Evolutionary conservation across 1,284 basidiomycete genomes (phyloP).

Genomic region (Apiotrichum sp.): DNA sequence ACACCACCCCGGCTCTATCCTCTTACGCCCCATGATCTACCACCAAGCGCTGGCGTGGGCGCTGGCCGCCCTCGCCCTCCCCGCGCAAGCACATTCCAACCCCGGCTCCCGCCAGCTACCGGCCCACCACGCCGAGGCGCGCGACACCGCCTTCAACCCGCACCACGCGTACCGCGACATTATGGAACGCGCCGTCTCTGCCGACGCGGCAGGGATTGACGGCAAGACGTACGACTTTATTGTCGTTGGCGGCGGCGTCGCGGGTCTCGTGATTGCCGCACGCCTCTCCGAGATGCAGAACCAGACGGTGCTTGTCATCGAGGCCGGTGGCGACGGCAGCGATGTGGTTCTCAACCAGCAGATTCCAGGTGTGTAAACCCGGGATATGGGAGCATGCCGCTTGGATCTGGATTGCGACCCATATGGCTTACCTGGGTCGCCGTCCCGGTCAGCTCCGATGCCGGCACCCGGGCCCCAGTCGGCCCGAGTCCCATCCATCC

Average conservation of each 20-base stretch:
- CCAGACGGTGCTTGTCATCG: constrained; percentile 62
- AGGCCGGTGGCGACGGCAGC: constrained; percentile 62
- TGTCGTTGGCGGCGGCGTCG: constrained; percentile 57
- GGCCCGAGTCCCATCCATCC: no score
- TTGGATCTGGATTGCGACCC: no score
- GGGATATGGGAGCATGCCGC: no score
- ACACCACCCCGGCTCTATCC: no score
- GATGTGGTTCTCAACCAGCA: constrained; percentile 48
- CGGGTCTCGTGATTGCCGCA: constrained; percentile 64
- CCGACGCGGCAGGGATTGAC: constrained; percentile 22
- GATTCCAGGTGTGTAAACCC: constrained; percentile 45
- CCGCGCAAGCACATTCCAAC: no score
- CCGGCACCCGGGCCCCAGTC: no score
- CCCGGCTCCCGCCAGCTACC: background rate
- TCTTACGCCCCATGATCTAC: no score
- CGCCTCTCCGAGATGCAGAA: constrained; percentile 62
- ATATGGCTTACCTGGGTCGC: no score
- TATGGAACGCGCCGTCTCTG: constrained; percentile 24
- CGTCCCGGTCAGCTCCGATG: background rate
- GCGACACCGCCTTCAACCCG: background rate
- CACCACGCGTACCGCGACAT: constrained; percentile 3
- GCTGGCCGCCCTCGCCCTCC: no score
- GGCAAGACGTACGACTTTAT: constrained; percentile 41
- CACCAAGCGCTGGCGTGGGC: no score
- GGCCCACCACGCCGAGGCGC: background rate